Percentiles rank a stretch among this genome's conserved stretches.
phyloP scores from a whole-genome alignment of 345 rosid species.

The Kernera saxatilis region DNA sequence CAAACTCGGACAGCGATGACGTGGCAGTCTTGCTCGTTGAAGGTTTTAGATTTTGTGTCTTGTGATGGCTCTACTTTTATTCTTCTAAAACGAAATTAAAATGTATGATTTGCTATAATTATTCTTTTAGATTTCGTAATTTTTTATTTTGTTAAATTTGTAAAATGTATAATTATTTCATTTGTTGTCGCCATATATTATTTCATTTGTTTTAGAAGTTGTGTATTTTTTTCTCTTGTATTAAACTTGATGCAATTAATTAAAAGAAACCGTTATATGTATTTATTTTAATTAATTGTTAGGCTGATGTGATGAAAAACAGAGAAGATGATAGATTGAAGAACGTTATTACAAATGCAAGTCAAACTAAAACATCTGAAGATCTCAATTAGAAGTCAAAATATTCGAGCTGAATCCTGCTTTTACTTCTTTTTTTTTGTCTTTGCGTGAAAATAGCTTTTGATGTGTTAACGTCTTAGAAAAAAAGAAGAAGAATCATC shows the following conservation, averaged over 20 bases:
- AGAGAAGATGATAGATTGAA: background rate
- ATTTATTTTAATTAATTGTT: too few relatives aligned
- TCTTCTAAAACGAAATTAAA: background rate
- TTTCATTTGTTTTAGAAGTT: background rate
- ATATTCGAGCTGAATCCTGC: background rate
- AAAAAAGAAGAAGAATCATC: background rate
- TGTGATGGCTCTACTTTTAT: background rate
- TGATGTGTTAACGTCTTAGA: background rate
- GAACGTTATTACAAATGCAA: background rate
- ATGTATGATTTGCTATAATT: background rate
- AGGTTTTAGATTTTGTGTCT: background rate
- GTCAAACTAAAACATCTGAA: background rate
- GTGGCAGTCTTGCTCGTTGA: background rate
- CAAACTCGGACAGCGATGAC: conserved; percentile 17
- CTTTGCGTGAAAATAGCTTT: background rate
- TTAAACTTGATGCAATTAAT: background rate
- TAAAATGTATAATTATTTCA: conserved; percentile 7
- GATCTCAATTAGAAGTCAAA: conserved; percentile 5
- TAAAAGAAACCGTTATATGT: background rate
- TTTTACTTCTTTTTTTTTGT: background rate
- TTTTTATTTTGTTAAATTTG: background rate
- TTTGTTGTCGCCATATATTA: conserved; percentile 17
- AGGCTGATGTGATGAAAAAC: background rate
- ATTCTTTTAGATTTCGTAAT: background rate
- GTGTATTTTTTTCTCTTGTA: background rate